Base-by-base conservation (phyloP, 805 yeast genomes). In the Saccharomycopsis malanga region DNA sequence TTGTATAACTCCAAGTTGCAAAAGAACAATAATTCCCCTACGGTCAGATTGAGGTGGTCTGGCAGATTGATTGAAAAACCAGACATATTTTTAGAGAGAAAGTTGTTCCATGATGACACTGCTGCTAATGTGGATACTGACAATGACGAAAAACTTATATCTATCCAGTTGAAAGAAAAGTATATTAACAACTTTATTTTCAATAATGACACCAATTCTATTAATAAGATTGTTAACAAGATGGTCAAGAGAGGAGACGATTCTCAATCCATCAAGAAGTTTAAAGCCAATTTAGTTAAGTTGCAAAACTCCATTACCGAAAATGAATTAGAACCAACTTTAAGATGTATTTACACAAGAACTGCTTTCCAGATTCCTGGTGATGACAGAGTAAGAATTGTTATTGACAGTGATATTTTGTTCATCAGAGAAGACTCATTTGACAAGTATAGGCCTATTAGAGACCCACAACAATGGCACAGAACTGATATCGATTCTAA, bases 341-440 rank as follows among this genome's bases (percentile, higher is more conserved):
- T 93, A 61, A 80, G 98, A 68, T 77, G 96, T 9, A 77, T 82
- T 32, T 87, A 86, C 68, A 85, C 87, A 36, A 76, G 98, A 64
- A 86, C 96, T 4, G 98, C 98, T 2, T 91, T 93, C 71, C 97
- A 91, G 71, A 91, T 91, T 57, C 98, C 98, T 2, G 97, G 97
- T 49, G 98, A 93, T 62, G 94, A 89, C 62, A 77, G 91, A 59
- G 83, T 89, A 34, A 80, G 98, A 62, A 81, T 93, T 52, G 81
- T 86, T 38, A 86, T 91, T 54, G 98, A 91, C 66, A 83, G 94
- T 14, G 93, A 93, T 62, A 78, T 93, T 48, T 61, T 81, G 44
- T 89, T 86, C 61, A 81, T 91, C 52, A 78, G 98, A 57, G 98
- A 91, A 62, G 98, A 91, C 62, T 67, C 91, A 0, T 83, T 91